Evolutionary conservation across 352 stramenopile species (phyloP).

Genomic region (Phytophthora fragariaefolia): DNA sequence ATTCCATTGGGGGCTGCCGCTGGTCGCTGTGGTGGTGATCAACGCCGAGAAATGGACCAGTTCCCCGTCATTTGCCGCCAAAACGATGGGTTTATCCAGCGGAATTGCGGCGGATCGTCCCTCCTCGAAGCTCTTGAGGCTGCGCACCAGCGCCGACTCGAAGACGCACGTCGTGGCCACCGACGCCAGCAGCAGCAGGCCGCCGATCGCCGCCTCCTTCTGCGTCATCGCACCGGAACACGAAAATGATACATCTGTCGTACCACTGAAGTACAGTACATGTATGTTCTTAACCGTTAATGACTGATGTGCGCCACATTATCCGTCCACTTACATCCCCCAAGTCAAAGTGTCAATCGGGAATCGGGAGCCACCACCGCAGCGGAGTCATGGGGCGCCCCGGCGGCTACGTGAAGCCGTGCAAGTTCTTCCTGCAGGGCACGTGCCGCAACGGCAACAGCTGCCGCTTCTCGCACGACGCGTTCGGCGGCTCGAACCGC

Average conservation of each 20-base stretch:
- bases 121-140: constrained; percentile 59
- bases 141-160: constrained; percentile 60
- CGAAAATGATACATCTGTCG: background rate
- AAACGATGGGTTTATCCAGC: constrained; percentile 32
- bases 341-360: background rate
- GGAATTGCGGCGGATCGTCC: constrained; percentile 39
- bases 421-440: constrained; percentile 77
- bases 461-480: constrained; percentile 71
- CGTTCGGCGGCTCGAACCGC: constrained; percentile 10
- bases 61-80: constrained; percentile 30
- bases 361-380: background rate
- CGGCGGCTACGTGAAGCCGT: constrained; percentile 40
- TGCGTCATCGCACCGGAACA: constrained; percentile 11
- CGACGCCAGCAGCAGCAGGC: constrained; percentile 55
- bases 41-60: constrained; percentile 56
- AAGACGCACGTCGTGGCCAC: constrained; percentile 58
- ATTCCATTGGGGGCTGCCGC: constrained; percentile 13
- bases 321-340: too few relatives aligned
- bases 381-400: constrained; percentile 25
- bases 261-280: too few relatives aligned
- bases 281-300: too few relatives aligned
- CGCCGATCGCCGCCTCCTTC: constrained; percentile 54
- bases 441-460: constrained; percentile 73
- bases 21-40: constrained; percentile 48
- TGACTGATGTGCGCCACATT: background rate